Base-by-base conservation (phyloP, 1,139 yeast species). In the Yamadazyma taylorii region DNA sequence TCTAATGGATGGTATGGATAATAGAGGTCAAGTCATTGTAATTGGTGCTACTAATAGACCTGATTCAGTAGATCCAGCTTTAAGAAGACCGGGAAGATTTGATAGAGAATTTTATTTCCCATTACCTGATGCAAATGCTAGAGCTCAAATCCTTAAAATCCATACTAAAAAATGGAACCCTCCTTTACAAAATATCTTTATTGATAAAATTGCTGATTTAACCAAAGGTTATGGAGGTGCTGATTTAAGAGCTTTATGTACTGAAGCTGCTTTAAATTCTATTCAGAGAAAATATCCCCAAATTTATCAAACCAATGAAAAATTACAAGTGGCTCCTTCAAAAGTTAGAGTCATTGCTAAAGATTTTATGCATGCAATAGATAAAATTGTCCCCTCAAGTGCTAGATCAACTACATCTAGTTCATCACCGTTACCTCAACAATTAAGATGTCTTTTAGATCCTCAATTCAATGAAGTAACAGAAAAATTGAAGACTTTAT, bases 141-240 rank as follows among this genome's bases (percentile, higher is more conserved):
- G 99, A 51, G 75, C 76, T 40, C 81, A 85, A 47, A 92, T 92
- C 39, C 63, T 92, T 38, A 63, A 75, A 37, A 92, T 92, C 47
- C 97, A 92, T 53, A 94, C 97, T 14, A 77, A 76, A 43, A 85
- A 85, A 54, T 92, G 99, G 99, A 71, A 72, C 4, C 95, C 95
- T 2, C 84, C 85, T 0, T 61, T 85, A 36, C 60, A 77, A 1
- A 69, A 69, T 0, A 65, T 60, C 7, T 85, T 92, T 48, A 55
- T 87, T 7, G 73, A 73, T 3, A 80, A 81, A 39, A 73, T 92
- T 33, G 94, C 97, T 0, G 72, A 73, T 11, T 66, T 88, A 40
- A 90, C 99, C 0, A 92, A 90, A 56, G 98, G 98, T 0, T 94
- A 88, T 54, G 98, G 98, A 27, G 99, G 99, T 65, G 97, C 99